These are phyloP conservation scores for Aeschynomene evenia DNA, from an alignment of 306 rosid genomes.

Conservation along the genomic window DNA sequence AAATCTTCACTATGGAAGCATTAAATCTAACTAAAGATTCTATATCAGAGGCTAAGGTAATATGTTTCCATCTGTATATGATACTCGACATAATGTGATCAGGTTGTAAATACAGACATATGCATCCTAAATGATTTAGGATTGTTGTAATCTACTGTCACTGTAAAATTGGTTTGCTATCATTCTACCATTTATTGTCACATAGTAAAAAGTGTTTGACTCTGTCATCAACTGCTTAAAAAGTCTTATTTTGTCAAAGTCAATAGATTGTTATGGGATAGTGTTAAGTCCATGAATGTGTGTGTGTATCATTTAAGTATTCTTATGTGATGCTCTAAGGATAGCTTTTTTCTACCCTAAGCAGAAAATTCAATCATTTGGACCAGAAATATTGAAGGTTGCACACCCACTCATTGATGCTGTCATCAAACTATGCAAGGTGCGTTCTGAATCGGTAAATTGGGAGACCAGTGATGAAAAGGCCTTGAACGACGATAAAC, in stretches of 20 bases:
- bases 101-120: not conserved
- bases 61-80: constrained; percentile 16
- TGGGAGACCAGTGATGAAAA: constrained; percentile 47
- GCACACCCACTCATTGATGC: constrained; percentile 57
- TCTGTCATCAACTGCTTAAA: not conserved
- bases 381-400: constrained; percentile 57
- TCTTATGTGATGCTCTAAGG: constrained; percentile 5
- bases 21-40: constrained; percentile 59
- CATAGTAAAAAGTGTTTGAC: not conserved
- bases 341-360: constrained; percentile 19
- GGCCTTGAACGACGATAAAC: constrained; percentile 33
- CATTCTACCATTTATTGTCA: not conserved
- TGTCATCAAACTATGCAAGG: constrained; percentile 61
- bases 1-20: constrained; percentile 55
- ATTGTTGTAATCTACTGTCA: constrained; percentile 17
- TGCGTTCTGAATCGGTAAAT: constrained; percentile 44
- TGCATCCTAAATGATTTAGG: constrained; percentile 1
- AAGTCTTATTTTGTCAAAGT: not conserved
- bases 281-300: constrained; percentile 8
- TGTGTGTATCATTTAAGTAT: not conserved
- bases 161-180: not conserved
- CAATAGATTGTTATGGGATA: not conserved
- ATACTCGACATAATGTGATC: not conserved
- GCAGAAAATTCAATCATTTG: constrained; percentile 64
- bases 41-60: constrained; percentile 71